Conservation (phyloP, 169 alveolate species). For the Perkinsus marinus region DNA sequence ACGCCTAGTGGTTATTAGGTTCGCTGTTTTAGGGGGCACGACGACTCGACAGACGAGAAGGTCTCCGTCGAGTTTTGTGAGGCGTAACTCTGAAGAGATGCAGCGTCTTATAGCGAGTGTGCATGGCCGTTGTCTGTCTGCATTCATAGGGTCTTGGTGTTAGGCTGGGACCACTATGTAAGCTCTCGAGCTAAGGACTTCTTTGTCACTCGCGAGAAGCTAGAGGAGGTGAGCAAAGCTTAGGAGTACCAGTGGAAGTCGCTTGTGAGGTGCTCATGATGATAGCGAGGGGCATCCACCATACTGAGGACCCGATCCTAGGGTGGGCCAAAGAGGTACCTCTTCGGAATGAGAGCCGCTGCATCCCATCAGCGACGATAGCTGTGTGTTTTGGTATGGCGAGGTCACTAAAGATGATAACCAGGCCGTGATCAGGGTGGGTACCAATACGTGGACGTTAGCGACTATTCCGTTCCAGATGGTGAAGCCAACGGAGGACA, state of each 20-base stretch:
- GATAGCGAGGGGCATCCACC: not conserved
- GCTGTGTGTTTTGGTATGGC: not conserved
- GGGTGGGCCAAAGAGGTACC: not conserved
- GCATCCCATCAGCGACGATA: not conserved
- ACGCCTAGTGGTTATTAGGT: not conserved
- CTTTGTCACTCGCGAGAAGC: not conserved
- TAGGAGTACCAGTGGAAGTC: not conserved
- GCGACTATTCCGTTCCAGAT: not conserved
- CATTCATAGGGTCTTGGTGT: not conserved
- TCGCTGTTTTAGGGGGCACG: not conserved
- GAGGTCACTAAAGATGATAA: not conserved
- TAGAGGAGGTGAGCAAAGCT: not conserved
- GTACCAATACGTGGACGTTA: not conserved
- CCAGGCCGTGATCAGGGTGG: not conserved
- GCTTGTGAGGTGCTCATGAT: not conserved
- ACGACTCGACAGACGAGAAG: not conserved
- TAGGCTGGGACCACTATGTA: not conserved
- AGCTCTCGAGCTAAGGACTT: not conserved
- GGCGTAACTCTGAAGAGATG: not conserved
- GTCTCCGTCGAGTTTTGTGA: not conserved
- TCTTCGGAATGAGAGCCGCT: not conserved
- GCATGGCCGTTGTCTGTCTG: not conserved
- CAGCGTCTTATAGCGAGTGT: not conserved
- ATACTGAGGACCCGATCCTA: not conserved
- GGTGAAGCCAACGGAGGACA: not conserved